Percentiles rank a stretch among this genome's conserved stretches.
These are phyloP conservation scores for Capsicum rhomboideum DNA, from an alignment of 257 asterid species.

Conservation along the genomic window DNA sequence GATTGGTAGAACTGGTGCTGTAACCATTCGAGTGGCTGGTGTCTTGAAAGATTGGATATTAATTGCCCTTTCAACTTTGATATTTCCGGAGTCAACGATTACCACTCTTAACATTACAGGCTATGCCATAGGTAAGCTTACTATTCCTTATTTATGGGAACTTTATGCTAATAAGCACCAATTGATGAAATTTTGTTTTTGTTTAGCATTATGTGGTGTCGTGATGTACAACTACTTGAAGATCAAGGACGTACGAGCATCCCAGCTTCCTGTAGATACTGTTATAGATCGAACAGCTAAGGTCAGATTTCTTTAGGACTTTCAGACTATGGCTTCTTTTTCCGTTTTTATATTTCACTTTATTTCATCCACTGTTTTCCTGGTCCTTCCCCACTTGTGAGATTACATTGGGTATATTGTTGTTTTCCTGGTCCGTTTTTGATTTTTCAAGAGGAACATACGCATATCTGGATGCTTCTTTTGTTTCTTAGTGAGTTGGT, in stretches of 20 bases:
- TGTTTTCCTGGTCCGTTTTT: background rate
- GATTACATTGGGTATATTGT: too few relatives aligned
- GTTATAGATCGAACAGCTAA: conserved; percentile 47
- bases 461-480: background rate
- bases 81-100: conserved; percentile 89
- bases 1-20: conserved; percentile 98
- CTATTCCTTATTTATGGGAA: conserved; percentile 1
- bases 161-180: background rate
- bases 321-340: background rate
- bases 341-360: background rate
- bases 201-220: conserved; percentile 85
- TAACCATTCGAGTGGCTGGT: conserved; percentile 95
- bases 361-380: background rate
- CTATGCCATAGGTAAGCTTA: conserved; percentile 76
- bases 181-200: conserved; percentile 3
- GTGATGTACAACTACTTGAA: conserved; percentile 66
- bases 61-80: conserved; percentile 81
- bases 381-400: background rate
- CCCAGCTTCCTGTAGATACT: conserved; percentile 36
- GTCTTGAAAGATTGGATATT: conserved; percentile 98
- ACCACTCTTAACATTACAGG: conserved; percentile 82
- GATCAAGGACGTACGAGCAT: conserved; percentile 46
- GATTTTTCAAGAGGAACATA: background rate
- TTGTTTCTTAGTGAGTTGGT: background rate
- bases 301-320: conserved; percentile 16